Evolutionary conservation across 306 rosid species (phyloP).

Genomic region (Senna tora): DNA sequence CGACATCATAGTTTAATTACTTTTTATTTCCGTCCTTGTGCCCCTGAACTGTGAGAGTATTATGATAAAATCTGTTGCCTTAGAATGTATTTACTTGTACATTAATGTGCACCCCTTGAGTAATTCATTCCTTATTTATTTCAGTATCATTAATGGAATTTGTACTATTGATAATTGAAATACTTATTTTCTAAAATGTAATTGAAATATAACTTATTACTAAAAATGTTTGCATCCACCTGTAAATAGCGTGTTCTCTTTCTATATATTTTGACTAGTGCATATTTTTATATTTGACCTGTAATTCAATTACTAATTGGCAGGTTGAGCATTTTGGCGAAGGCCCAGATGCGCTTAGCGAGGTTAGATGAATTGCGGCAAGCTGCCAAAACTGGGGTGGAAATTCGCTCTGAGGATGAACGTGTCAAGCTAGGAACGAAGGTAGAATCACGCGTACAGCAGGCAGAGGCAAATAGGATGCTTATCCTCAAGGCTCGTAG

Average conservation of each 20-base stretch:
- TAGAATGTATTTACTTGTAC: background rate
- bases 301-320: conserved; percentile 37
- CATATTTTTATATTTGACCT: conserved; percentile 17
- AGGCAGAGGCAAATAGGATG: conserved; percentile 90
- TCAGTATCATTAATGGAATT: background rate
- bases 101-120: background rate
- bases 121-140: background rate
- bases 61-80: background rate
- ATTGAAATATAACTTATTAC: background rate
- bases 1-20: background rate
- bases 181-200: background rate
- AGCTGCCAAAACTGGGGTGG: conserved; percentile 81
- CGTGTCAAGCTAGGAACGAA: conserved; percentile 71
- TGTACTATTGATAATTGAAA: background rate
- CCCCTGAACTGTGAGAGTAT: background rate
- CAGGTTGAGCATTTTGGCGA: conserved; percentile 80
- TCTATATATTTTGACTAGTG: too few species aligned
- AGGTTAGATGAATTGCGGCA: conserved; percentile 83
- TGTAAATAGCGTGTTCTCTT: conserved; percentile 1
- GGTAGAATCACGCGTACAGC: conserved; percentile 85
- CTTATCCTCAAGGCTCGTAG: conserved; percentile 75
- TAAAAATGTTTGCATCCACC: background rate
- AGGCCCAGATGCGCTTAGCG: conserved; percentile 85
- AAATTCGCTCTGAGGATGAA: conserved; percentile 71
- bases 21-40: background rate